These are phyloP conservation scores for Iris pallida DNA, from an alignment of 116 monocot genomes.

Conservation along the genomic window DNA sequence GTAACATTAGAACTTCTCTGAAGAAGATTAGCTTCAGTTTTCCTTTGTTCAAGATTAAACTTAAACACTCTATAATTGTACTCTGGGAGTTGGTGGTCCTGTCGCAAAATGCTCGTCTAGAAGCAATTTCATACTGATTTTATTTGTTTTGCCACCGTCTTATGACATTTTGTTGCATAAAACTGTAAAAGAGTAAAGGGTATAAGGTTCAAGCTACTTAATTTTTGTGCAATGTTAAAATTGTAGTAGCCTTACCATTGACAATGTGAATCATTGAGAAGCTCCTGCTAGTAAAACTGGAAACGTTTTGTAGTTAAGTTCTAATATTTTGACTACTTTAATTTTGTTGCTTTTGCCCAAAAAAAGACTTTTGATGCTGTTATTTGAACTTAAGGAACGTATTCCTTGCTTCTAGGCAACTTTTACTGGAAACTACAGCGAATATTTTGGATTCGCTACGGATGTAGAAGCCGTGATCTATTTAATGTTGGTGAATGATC, in stretches of 20 bases:
- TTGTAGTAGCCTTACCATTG: too few relatives aligned
- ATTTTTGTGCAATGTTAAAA: too few relatives aligned
- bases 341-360: too few relatives aligned
- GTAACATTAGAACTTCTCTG: too few relatives aligned
- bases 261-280: too few relatives aligned
- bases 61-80: not conserved
- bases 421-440: conserved; percentile 91
- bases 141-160: too few relatives aligned
- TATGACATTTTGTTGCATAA: too few relatives aligned
- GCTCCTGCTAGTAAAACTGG: too few relatives aligned
- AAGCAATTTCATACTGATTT: not conserved
- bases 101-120: not conserved
- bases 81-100: not conserved
- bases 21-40: not conserved
- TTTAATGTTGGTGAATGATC: conserved; percentile 94
- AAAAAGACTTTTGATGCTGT: not conserved
- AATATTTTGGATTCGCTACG: conserved; percentile 92
- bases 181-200: too few relatives aligned
- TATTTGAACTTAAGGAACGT: not conserved
- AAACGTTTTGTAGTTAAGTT: too few relatives aligned
- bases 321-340: too few relatives aligned
- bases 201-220: too few relatives aligned
- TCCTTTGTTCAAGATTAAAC: not conserved
- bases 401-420: conserved; percentile 45
- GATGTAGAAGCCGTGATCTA: conserved; percentile 90